A percentile compares a stretch with the other conserved stretches of the same genome.
phyloP scores from a whole-genome alignment of 306 rosid genomes.

The Lathyrus tuberosus region DNA sequence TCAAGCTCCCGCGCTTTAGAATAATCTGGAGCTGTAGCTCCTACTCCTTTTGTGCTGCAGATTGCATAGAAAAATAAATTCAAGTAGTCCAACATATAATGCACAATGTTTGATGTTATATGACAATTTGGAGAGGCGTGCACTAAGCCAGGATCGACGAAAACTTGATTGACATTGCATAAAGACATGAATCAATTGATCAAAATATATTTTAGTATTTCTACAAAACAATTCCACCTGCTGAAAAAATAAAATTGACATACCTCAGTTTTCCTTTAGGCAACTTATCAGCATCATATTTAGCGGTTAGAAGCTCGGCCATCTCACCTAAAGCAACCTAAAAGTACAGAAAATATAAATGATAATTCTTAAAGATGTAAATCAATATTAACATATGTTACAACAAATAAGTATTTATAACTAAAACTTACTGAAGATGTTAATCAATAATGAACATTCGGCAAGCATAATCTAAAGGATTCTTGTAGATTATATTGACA shows the following conservation, averaged over 20 bases:
- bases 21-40: conserved; percentile 74
- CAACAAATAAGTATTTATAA: conserved; percentile 11
- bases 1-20: conserved; percentile 64
- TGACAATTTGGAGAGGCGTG: too few relatives aligned
- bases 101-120: conserved; percentile 7
- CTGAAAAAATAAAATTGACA: conserved; percentile 30
- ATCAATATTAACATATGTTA: background rate
- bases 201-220: conserved; percentile 19
- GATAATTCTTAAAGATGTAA: background rate
- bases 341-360: conserved; percentile 24
- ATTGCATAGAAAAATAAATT: conserved; percentile 29
- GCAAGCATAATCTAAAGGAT: conserved; percentile 31
- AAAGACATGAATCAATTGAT: conserved; percentile 19
- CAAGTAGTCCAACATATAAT: conserved; percentile 22
- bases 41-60: conserved; percentile 89
- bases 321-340: conserved; percentile 95
- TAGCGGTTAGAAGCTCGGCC: conserved; percentile 74
- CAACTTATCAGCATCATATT: conserved; percentile 76
- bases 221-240: conserved; percentile 9
- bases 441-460: conserved; percentile 29
- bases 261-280: conserved; percentile 87
- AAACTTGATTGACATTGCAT: too few relatives aligned
- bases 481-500: conserved; percentile 9
- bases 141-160: too few relatives aligned
- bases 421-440: conserved; percentile 8